Base-by-base conservation (phyloP, 1,284 basidiomycete genomes). In the Moesziomyces sp. region DNA sequence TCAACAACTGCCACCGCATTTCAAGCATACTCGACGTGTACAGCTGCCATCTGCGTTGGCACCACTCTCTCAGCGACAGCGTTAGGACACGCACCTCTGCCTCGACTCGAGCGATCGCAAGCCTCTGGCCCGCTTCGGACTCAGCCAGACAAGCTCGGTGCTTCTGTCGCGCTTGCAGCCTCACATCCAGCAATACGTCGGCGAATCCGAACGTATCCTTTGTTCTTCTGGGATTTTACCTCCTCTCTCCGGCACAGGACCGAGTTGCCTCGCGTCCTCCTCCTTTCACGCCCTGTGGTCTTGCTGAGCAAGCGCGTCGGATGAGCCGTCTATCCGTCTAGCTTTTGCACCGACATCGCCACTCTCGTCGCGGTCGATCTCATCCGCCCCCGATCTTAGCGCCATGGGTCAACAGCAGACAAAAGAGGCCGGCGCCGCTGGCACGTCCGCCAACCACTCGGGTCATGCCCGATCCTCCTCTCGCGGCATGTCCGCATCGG, bases 331-430 rank as follows among this genome's bases (percentile, higher is more conserved):
- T 13, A 2, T 10, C 11, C 30, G 46, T 26, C 14, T 46, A 47
- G 26, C 9, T 18, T 43, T 10, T 23, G 24, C 21, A 33, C 54
- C 42, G 47, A 49, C 51, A 42, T 45, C 40, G 51, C 45, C 23
- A 40, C 35, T 44, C 13, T 19, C 47, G n/a, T 48, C 58, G 51
- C n/a, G 26, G 21, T 47, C 49, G 49, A 19, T 33, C 23, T 9
- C 21, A 23, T 16, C 13, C 14, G 23, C 3, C 24, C 40, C n/a
- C 16, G 23, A n/a, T 47, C 26, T 47, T 3, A 18, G 19, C 52
- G 56, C 19, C 10, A 74, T 75, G 73, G 73, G 73, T 33, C 73
- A 75, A 35, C 73, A 75, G 38, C 60, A 71, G 52, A 71, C 73
- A 47, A 75, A 69, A n/a, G 73, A 75, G 50, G 56, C 65, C 23